A percentile compares a stretch with the other conserved stretches of the same genome.
phyloP scores from a whole-genome alignment of 2,329 filamentous ascomycete genomes.

The Purpureocillium takamizusanense region DNA sequence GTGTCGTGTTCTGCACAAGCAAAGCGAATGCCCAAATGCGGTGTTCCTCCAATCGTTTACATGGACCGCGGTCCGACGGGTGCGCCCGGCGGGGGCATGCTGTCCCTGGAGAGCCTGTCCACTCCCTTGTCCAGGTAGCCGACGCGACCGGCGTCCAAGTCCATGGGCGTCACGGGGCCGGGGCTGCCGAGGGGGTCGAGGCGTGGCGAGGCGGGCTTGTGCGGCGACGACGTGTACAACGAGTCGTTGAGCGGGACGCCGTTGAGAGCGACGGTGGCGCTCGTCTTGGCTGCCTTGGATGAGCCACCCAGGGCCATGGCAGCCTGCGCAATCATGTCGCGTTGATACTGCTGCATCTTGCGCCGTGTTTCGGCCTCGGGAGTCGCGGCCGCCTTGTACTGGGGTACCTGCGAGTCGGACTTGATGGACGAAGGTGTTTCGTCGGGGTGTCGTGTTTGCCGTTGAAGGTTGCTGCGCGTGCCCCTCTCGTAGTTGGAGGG shows the following conservation, averaged over 20 bases:
- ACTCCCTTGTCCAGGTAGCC: conserved; percentile 24
- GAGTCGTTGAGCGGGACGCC: conserved; percentile 26
- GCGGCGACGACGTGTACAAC: conserved; percentile 26
- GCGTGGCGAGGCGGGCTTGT: conserved; percentile 40
- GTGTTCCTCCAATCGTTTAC: neutral
- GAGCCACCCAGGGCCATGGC: conserved; percentile 29
- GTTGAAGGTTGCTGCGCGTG: conserved; percentile 14
- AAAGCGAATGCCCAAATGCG: too few species aligned
- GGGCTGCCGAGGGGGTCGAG: conserved; percentile 47
- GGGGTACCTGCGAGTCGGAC: conserved; percentile 25
- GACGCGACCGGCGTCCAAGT: conserved; percentile 32
- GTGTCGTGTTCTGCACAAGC: too few species aligned
- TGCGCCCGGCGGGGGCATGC: neutral
- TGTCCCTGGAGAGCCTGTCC: conserved; percentile 1
- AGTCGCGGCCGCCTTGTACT: conserved; percentile 4
- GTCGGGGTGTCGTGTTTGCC: conserved; percentile 9
- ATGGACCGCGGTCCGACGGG: neutral
- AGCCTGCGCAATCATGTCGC: conserved; percentile 52
- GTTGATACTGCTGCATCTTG: conserved; percentile 48
- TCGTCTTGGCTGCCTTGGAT: conserved; percentile 14
- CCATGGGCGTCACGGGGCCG: conserved; percentile 54
- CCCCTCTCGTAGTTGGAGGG: conserved; percentile 48
- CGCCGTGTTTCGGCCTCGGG: conserved; percentile 36
- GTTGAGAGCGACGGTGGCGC: conserved; percentile 21
- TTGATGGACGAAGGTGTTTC: conserved; percentile 21